Percentiles rank a stretch among this genome's conserved stretches.
Evolutionary conservation across 345 rosid genomes (phyloP).

Genomic region (Lagerstroemia speciosa): DNA sequence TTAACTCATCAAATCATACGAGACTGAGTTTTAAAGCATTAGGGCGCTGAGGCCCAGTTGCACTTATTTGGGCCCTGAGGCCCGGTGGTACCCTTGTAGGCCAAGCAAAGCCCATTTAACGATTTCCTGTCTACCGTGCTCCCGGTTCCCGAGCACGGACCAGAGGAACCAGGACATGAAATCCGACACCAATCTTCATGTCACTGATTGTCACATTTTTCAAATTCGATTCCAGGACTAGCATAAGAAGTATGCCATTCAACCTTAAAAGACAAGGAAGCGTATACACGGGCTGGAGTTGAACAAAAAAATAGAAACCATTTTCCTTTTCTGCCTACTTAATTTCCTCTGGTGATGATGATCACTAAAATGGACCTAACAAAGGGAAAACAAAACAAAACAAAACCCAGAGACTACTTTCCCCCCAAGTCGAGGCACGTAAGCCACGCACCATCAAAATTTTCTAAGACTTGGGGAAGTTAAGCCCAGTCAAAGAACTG

Average conservation of each 20-base stretch:
- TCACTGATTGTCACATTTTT: too few relatives aligned
- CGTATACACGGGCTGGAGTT: background rate
- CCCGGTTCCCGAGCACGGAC: too few relatives aligned
- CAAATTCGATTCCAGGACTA: too few relatives aligned
- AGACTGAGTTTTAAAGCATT: too few relatives aligned
- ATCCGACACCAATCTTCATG: too few relatives aligned
- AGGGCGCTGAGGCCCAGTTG: too few relatives aligned
- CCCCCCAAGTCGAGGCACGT: constrained; percentile 3
- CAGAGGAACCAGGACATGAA: too few relatives aligned
- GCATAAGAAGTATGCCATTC: too few relatives aligned
- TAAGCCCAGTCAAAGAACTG: constrained; percentile 3
- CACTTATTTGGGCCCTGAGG: background rate
- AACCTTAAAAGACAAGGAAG: background rate
- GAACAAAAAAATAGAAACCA: background rate
- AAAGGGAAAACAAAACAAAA: background rate
- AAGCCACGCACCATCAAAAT: background rate
- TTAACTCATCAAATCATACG: too few relatives aligned
- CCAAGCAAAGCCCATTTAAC: too few relatives aligned
- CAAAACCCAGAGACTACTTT: constrained; percentile 4
- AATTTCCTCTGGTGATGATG: background rate
- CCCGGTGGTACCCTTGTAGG: too few relatives aligned
- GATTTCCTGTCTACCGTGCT: too few relatives aligned
- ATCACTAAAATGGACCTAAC: background rate
- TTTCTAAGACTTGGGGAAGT: constrained; percentile 4
- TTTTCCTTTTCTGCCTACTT: background rate